Conservation (phyloP, 208 protist genomes). For the Leishmania aethiopica region DNA sequence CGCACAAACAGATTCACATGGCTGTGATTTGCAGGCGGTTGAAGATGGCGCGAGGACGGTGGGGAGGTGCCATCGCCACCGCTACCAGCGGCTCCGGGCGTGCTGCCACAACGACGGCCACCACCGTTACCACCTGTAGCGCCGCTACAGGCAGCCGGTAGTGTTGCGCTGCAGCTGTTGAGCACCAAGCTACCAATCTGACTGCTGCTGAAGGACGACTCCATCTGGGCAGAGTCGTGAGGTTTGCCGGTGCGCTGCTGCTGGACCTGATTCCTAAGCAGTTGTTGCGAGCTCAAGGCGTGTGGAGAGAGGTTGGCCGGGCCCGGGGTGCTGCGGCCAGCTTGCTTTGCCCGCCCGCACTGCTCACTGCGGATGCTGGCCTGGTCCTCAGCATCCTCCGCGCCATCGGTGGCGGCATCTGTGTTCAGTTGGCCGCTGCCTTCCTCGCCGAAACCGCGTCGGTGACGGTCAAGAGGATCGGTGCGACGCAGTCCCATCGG, state of each 20-base stretch:
- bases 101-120: neutral
- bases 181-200: constrained; percentile 1
- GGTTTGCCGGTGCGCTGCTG: neutral
- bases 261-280: neutral
- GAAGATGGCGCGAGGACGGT: constrained; percentile 9
- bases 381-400: neutral
- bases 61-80: neutral
- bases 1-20: constrained; percentile 70
- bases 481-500: constrained; percentile 2
- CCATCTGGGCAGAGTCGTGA: neutral
- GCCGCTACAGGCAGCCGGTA: neutral
- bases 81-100: neutral
- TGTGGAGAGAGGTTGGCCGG: neutral
- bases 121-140: neutral
- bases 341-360: neutral
- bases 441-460: neutral
- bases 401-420: neutral
- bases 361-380: neutral
- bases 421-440: neutral
- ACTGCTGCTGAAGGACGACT: constrained; percentile 3
- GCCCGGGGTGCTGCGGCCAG: neutral
- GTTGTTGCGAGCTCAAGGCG: neutral
- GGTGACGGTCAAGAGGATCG: neutral
- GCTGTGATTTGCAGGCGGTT: constrained; percentile 35
- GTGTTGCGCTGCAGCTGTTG: neutral